Base-by-base conservation (phyloP, 176 grass and related monocot genomes). In the Zoysia pacifica region DNA sequence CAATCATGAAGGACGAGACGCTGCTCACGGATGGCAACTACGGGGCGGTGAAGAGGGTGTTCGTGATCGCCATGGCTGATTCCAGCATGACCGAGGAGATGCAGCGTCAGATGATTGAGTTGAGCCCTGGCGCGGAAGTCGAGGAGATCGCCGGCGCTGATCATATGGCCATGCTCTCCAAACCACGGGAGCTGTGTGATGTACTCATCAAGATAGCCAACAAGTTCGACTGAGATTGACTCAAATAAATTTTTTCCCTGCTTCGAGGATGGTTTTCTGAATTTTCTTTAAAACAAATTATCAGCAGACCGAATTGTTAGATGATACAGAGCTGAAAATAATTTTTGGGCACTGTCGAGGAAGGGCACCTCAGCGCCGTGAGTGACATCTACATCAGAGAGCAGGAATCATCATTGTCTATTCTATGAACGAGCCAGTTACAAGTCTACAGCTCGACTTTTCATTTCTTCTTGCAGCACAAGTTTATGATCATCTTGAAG, bases 101-200 rank as follows among this genome's bases (percentile, higher is more conserved):
- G 46, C 92, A 94, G 59, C 81, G 70, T 3, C 84, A 78, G 84
- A 77, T 73, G 63, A 9, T 85, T 5, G 51, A 54, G 3, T 46
- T 81, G 2, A 91, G 81, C 89, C 83, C 89, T 0, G 81, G 79
- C 1, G 18, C 44, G 0, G 80, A 89, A 53, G 81, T 72, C 37
- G 79, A 84, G 74, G 86, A 89, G 77, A 79, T 46, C 45, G 1
- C 79, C 50, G 83, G 83, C 7, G 89, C 83, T 0, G 92, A 91
- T 67, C 92, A 94, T 15, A 87, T 84, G 80, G 77, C 56, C 46
- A 94, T 94, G 89, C 40, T 83, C 52, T 91, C 83, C 11, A 83
- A 79, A 11, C 86, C 89, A 6, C 45, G 20, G 38, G 69, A 91
- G 19, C 83, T 94, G 0, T 87, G 55, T 12, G 66, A 42, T 62